Evolutionary conservation across 768 basidiomycete species (phyloP).

Genomic region (Psilocybe tampanensis): DNA sequence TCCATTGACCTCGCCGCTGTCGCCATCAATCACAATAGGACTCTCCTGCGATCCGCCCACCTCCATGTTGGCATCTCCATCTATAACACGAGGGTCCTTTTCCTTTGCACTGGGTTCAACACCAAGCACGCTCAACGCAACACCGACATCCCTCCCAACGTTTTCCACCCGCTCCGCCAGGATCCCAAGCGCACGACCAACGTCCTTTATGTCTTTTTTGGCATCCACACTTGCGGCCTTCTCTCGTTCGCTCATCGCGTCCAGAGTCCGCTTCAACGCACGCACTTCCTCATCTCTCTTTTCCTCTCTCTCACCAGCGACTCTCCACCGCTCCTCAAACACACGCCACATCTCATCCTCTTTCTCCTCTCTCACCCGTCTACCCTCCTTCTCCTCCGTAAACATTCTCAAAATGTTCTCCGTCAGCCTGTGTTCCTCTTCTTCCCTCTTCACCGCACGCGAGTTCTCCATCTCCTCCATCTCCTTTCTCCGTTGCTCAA

Average conservation of each 20-base stretch:
- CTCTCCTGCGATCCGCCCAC: neutral
- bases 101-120: neutral
- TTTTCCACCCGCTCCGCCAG: conserved; percentile 2
- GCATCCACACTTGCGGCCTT: neutral
- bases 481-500: no score
- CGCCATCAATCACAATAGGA: neutral
- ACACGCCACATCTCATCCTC: no score
- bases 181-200: neutral
- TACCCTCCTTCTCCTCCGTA: no score
- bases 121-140: conserved; percentile 1
- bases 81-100: neutral
- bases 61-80: neutral
- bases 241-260: neutral
- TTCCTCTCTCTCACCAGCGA: no score
- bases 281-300: no score
- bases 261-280: neutral
- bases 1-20: neutral
- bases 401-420: no score
- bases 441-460: no score
- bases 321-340: no score
- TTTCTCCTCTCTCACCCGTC: no score
- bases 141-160: conserved; percentile 2
- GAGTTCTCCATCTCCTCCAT: no score
- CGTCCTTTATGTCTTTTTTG: neutral
- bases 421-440: no score